phyloP scores from a whole-genome alignment of 192 early-diverging fungal species.

The Lobosporangium transversale region DNA sequence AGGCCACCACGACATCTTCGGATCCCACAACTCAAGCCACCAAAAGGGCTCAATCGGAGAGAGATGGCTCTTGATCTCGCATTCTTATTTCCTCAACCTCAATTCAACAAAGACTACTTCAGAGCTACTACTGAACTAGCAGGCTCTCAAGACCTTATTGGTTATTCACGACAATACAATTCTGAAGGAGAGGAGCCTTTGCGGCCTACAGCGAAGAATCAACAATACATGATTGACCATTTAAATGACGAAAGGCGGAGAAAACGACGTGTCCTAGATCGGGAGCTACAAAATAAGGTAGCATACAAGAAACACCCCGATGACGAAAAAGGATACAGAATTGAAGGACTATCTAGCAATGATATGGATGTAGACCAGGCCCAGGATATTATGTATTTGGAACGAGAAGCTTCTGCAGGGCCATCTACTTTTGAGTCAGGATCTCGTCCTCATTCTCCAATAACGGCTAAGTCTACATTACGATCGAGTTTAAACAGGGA shows the following conservation, averaged over 20 bases:
- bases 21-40: neutral
- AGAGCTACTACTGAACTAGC: no score
- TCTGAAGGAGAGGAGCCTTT: constrained; percentile 3
- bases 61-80: constrained; percentile 31
- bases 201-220: constrained; percentile 4
- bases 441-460: constrained; percentile 18
- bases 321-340: neutral
- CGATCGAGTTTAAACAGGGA: neutral
- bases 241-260: constrained; percentile 34
- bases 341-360: neutral
- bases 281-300: constrained; percentile 31
- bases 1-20: neutral
- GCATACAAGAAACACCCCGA: constrained; percentile 19
- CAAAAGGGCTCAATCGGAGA: constrained; percentile 18
- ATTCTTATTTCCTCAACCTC: constrained; percentile 27
- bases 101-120: neutral
- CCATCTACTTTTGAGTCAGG: neutral
- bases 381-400: neutral
- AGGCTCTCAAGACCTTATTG: no score
- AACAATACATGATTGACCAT: constrained; percentile 37
- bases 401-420: neutral
- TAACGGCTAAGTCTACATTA: neutral
- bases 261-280: constrained; percentile 23
- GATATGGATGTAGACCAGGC: constrained; percentile 21
- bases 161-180: neutral